A percentile compares a stretch with the other conserved stretches of the same genome.
Conservation (phyloP, 345 rosid species). For the Brassica incana region DNA sequence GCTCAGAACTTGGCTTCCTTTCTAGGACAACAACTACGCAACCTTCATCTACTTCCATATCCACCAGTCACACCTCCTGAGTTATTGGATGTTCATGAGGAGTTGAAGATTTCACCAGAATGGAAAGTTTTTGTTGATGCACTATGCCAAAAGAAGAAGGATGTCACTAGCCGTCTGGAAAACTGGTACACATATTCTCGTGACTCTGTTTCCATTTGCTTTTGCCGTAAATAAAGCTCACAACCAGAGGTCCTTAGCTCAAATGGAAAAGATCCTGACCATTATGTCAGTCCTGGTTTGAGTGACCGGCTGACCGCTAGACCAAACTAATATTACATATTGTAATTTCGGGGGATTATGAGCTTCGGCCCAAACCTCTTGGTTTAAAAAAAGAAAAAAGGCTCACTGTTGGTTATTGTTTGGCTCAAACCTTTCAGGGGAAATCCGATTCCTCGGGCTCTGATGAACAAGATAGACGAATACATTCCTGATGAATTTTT, state of each 20-base stretch:
- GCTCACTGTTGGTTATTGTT: not conserved
- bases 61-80: constrained; percentile 51
- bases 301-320: no score
- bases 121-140: constrained; percentile 62
- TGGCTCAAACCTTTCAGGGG: constrained; percentile 59
- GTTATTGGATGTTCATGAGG: constrained; percentile 36
- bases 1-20: constrained; percentile 64
- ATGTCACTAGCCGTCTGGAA: constrained; percentile 52
- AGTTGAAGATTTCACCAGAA: constrained; percentile 56
- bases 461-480: constrained; percentile 67
- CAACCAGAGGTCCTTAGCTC: no score
- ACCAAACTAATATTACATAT: no score
- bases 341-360: no score
- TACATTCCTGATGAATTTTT: constrained; percentile 77
- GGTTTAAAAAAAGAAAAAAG: not conserved
- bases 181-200: constrained; percentile 50
- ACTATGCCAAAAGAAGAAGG: constrained; percentile 54
- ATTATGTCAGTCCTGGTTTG: no score
- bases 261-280: no score
- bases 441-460: constrained; percentile 63
- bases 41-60: constrained; percentile 74
- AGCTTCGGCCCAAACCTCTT: no score
- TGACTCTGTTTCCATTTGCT: not conserved
- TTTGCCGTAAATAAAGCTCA: not conserved
- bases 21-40: constrained; percentile 76